Conservation (phyloP, 345 rosid genomes). For the Noccaea caerulescens region DNA sequence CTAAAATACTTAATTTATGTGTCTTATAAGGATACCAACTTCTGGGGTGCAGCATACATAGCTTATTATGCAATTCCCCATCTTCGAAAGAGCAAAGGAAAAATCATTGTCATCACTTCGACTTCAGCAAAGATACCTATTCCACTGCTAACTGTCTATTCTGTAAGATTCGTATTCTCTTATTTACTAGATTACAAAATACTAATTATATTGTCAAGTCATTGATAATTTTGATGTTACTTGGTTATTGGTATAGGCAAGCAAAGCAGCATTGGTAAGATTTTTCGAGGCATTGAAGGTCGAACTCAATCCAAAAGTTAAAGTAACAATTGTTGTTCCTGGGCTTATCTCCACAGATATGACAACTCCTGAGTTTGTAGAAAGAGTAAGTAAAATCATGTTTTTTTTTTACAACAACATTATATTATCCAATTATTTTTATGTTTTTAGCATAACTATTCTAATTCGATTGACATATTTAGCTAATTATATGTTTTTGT, state of each 20-base stretch:
- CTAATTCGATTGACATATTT: neutral
- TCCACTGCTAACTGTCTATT: conserved; percentile 39
- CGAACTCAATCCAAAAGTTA: conserved; percentile 50
- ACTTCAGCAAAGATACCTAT: conserved; percentile 30
- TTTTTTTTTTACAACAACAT: neutral
- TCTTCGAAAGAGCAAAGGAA: conserved; percentile 46
- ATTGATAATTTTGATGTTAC: neutral
- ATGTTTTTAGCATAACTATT: neutral
- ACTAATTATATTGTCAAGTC: too few relatives aligned
- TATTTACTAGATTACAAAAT: too few relatives aligned
- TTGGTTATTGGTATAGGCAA: conserved; percentile 42
- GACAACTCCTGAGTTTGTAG: conserved; percentile 11
- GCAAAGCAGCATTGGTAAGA: conserved; percentile 51
- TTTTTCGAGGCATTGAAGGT: conserved; percentile 50
- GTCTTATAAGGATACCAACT: conserved; percentile 45
- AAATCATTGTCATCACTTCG: conserved; percentile 46
- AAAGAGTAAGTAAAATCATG: neutral
- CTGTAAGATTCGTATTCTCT: conserved; percentile 26
- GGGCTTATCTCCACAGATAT: conserved; percentile 42
- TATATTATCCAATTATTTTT: too few relatives aligned
- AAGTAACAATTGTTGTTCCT: conserved; percentile 52
- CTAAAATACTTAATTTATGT: neutral
- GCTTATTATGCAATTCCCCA: conserved; percentile 50
- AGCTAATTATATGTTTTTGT: conserved; percentile 1
- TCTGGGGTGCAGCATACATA: conserved; percentile 50